A percentile compares a stretch with the other conserved stretches of the same genome.
These are phyloP conservation scores for Chytriomyces hyalinus DNA, from an alignment of 192 early-diverging fungal species.

Conservation along the genomic window DNA sequence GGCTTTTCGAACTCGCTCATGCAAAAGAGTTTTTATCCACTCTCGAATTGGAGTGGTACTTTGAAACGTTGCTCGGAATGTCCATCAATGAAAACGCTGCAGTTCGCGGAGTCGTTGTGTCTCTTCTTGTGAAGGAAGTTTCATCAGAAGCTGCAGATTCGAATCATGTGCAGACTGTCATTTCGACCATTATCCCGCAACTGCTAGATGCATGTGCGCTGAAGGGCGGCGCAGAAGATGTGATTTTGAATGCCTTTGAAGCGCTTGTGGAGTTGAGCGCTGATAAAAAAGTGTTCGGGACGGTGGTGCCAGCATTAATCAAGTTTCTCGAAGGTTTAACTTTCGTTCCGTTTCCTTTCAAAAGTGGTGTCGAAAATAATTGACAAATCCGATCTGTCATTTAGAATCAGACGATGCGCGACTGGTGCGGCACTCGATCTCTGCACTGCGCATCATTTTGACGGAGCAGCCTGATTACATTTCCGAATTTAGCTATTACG, in stretches of 20 bases:
- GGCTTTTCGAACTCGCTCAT: conserved; percentile 56
- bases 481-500: not conserved
- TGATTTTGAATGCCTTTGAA: conserved; percentile 25
- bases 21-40: conserved; percentile 8
- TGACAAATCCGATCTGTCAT: not conserved
- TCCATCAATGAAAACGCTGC: conserved; percentile 75
- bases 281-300: not conserved
- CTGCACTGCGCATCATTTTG: conserved; percentile 24
- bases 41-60: conserved; percentile 31
- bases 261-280: conserved; percentile 13
- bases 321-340: conserved; percentile 5
- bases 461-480: not conserved
- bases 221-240: not conserved
- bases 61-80: conserved; percentile 56
- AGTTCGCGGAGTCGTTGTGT: conserved; percentile 28
- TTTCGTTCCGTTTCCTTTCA: not conserved
- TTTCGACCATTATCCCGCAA: conserved; percentile 20
- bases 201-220: conserved; percentile 14
- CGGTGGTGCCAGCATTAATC: conserved; percentile 7
- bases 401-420: not conserved
- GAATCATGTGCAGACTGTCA: not conserved
- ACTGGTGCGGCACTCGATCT: not conserved
- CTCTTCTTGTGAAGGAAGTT: conserved; percentile 5
- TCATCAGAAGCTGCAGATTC: too few species aligned
- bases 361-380: too few species aligned